Evolutionary conservation across 768 basidiomycete species (phyloP).

Genomic region (Asterophora parasitica): DNA sequence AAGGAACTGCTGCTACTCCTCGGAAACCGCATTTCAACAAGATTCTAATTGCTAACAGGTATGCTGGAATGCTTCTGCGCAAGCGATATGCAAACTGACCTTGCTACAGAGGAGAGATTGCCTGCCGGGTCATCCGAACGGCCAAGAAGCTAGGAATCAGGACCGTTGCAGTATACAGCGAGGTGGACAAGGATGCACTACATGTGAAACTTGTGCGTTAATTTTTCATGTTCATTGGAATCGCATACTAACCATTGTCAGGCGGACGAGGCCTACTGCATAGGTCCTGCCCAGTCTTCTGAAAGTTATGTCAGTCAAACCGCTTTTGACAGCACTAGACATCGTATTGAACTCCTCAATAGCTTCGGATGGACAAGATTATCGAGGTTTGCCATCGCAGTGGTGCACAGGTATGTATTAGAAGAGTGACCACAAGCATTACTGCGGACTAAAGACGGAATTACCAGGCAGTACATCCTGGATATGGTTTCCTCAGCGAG

Average conservation of each 20-base stretch:
- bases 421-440: neutral
- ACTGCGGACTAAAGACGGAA: conserved; percentile 2
- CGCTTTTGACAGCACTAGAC: neutral
- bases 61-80: conserved; percentile 6
- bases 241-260: conserved; percentile 16
- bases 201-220: conserved; percentile 72
- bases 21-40: conserved; percentile 73
- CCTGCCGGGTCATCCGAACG: conserved; percentile 90
- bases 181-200: conserved; percentile 74
- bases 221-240: neutral
- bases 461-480: conserved; percentile 83
- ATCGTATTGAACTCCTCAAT: neutral
- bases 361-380: conserved; percentile 88
- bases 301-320: conserved; percentile 76
- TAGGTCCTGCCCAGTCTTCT: conserved; percentile 85
- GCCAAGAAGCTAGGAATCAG: conserved; percentile 83
- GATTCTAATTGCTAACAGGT: conserved; percentile 90
- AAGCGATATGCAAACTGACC: neutral
- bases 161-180: conserved; percentile 90
- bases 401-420: conserved; percentile 70
- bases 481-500: conserved; percentile 91
- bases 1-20: conserved; percentile 11
- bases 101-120: conserved; percentile 79
- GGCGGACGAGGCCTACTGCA: conserved; percentile 89
- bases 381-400: conserved; percentile 75